These are phyloP conservation scores for Chaetomium strumarium DNA, from an alignment of 2,329 filamentous ascomycete species.

Conservation along the genomic window DNA sequence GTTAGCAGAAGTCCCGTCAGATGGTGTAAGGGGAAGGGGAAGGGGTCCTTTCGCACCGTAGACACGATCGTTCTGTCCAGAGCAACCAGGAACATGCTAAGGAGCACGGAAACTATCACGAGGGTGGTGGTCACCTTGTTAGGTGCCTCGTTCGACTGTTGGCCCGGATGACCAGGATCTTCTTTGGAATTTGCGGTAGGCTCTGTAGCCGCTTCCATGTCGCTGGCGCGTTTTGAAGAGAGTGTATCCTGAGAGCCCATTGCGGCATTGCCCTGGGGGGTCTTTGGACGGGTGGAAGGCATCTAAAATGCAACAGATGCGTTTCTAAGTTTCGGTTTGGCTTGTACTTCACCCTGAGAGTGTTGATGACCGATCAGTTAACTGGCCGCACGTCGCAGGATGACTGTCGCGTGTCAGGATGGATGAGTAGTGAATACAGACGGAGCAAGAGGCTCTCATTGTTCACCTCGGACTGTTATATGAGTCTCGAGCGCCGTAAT, in stretches of 20 bases:
- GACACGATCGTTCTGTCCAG: constrained; percentile 19
- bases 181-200: not conserved
- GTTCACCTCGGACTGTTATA: too few relatives aligned
- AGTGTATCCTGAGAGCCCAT: not conserved
- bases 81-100: constrained; percentile 21
- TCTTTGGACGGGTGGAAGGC: not conserved
- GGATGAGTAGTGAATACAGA: too few relatives aligned
- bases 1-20: not conserved
- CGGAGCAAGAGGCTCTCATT: too few relatives aligned
- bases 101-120: constrained; percentile 9
- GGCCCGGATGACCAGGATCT: too few relatives aligned
- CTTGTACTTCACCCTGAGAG: too few relatives aligned
- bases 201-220: not conserved
- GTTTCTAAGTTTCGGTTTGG: not conserved
- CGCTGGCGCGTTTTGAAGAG: not conserved
- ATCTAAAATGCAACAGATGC: not conserved
- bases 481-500: too few relatives aligned
- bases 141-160: not conserved
- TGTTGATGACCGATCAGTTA: not conserved
- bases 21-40: not conserved
- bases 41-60: constrained; percentile 1
- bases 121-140: not conserved
- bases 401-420: too few relatives aligned
- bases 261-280: not conserved
- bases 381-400: too few relatives aligned